phyloP scores from a whole-genome alignment of 345 rosid genomes.

The Dovyalis caffra region DNA sequence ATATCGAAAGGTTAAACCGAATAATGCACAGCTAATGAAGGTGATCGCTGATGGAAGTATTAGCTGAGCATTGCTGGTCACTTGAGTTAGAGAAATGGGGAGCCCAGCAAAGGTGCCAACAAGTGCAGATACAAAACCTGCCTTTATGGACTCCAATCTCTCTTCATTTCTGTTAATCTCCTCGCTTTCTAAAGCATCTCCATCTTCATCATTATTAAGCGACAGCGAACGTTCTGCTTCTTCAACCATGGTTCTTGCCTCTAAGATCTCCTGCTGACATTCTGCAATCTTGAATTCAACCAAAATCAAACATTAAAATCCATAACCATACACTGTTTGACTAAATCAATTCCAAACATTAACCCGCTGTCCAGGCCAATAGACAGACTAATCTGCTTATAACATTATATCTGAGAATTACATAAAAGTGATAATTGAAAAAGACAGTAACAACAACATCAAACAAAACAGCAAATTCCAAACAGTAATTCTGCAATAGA shows the following conservation, averaged over 20 bases:
- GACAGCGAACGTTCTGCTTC: slow-evolving; percentile 66
- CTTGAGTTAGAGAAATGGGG: slow-evolving; percentile 62
- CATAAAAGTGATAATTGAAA: too few relatives aligned
- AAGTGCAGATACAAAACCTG: slow-evolving; percentile 67
- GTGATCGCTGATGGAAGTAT: slow-evolving; percentile 58
- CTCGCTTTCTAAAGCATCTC: slow-evolving; percentile 6
- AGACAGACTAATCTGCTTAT: too few relatives aligned
- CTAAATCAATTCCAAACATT: background rate
- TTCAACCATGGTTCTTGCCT: slow-evolving; percentile 73
- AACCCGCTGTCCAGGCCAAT: too few relatives aligned
- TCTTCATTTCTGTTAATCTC: slow-evolving; percentile 51
- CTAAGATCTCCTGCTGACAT: slow-evolving; percentile 65
- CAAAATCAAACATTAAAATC: slow-evolving; percentile 17
- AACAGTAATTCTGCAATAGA: background rate
- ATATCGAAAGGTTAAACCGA: slow-evolving; percentile 82
- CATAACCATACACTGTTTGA: background rate
- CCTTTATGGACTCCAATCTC: slow-evolving; percentile 76
- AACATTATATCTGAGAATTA: too few relatives aligned
- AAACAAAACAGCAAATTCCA: background rate
- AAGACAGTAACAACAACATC: too few relatives aligned
- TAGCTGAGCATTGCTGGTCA: slow-evolving; percentile 42
- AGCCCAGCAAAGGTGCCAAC: slow-evolving; percentile 68
- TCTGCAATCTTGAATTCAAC: slow-evolving; percentile 60
- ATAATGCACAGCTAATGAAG: slow-evolving; percentile 80
- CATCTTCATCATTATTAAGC: slow-evolving; percentile 6